These are phyloP conservation scores for Malbranchea zuffiana DNA, from an alignment of 2,329 filamentous ascomycete genomes.

Conservation along the genomic window DNA sequence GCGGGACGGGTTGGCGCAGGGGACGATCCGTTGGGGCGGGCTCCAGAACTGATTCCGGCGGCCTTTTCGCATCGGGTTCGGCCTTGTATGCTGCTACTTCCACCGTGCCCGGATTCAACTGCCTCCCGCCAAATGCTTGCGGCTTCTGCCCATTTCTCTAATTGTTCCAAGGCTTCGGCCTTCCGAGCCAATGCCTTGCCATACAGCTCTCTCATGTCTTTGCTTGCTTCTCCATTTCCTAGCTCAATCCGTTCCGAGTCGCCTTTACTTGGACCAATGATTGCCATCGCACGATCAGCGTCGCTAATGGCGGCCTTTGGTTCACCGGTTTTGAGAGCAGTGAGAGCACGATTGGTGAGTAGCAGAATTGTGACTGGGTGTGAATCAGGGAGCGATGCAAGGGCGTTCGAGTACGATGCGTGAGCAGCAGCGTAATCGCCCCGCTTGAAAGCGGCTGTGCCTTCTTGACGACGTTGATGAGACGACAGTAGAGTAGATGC, in stretches of 20 bases:
- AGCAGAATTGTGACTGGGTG: slow-evolving; percentile 85
- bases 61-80: slow-evolving; percentile 84
- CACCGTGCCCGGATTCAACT: slow-evolving; percentile 78
- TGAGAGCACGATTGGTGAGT: slow-evolving; percentile 81
- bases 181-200: slow-evolving; percentile 90
- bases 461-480: slow-evolving; percentile 64
- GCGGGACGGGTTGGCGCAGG: slow-evolving; percentile 26
- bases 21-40: slow-evolving; percentile 37
- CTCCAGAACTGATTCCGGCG: slow-evolving; percentile 50
- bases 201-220: slow-evolving; percentile 86
- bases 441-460: slow-evolving; percentile 82
- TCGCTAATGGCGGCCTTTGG: slow-evolving; percentile 78
- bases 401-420: slow-evolving; percentile 64
- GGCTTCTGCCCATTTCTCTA: slow-evolving; percentile 88
- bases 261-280: slow-evolving; percentile 71
- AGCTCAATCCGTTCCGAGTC: slow-evolving; percentile 70
- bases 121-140: slow-evolving; percentile 68
- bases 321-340: slow-evolving; percentile 81
- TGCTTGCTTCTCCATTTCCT: slow-evolving; percentile 50
- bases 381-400: slow-evolving; percentile 59
- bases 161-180: slow-evolving; percentile 86
- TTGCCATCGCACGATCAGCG: slow-evolving; percentile 63
- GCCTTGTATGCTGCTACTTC: slow-evolving; percentile 69
- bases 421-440: slow-evolving; percentile 87
- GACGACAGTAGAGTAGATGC: slow-evolving; percentile 61